A percentile compares a stretch with the other conserved stretches of the same genome.
phyloP scores from a whole-genome alignment of 768 basidiomycete species.

The Podaxis sp. region DNA sequence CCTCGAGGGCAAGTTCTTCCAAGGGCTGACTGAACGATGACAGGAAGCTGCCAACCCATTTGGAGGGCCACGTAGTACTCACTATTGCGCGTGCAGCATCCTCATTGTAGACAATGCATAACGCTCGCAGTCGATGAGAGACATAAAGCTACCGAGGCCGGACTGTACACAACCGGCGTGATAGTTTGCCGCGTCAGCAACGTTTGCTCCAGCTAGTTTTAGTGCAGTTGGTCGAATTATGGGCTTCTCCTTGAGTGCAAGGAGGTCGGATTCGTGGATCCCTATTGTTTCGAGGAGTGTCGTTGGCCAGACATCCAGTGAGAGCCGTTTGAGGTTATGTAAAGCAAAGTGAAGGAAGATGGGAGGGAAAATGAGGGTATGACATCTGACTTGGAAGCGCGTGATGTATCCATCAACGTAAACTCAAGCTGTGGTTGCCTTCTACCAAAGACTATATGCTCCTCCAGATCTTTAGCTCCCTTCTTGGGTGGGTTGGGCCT shows the following conservation, averaged over 20 bases:
- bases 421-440: too few relatives aligned
- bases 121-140: not conserved
- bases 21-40: not conserved
- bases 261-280: not conserved
- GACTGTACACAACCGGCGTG: not conserved
- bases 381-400: too few relatives aligned
- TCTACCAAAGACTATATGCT: too few relatives aligned
- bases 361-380: not conserved
- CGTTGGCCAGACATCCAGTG: not conserved
- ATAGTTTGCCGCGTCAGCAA: not conserved
- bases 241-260: not conserved
- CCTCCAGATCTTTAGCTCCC: too few relatives aligned
- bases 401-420: too few relatives aligned
- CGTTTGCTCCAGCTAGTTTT: not conserved
- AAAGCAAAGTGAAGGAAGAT: not conserved
- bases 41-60: not conserved
- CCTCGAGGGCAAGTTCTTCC: not conserved
- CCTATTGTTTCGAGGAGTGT: not conserved
- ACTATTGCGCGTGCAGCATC: not conserved
- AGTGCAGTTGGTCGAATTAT: not conserved
- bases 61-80: not conserved
- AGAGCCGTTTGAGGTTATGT: not conserved
- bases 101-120: conserved; percentile 3
- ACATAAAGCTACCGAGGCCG: not conserved
- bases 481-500: too few relatives aligned